Conservation (phyloP, 225 moss, liverwort and hornwort species). For the Marchantia polymorpha region DNA sequence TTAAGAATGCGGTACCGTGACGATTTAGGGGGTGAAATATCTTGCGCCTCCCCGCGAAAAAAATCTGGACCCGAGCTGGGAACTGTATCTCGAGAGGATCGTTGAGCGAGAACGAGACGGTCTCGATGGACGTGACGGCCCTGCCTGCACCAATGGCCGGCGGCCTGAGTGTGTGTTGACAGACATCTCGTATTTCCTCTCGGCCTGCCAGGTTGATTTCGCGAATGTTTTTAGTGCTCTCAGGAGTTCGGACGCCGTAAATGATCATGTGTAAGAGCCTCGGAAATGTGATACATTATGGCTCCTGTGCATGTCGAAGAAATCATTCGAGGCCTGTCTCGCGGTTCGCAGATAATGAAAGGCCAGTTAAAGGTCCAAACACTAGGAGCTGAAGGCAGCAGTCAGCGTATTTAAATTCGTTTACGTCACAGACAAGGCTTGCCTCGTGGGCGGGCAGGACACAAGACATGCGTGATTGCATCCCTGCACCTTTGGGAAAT, state of each 20-base stretch:
- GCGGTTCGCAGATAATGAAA: too few relatives aligned
- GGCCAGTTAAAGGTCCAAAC: not conserved
- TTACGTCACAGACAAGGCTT: not conserved
- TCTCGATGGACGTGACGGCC: not conserved
- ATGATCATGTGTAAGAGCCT: not conserved
- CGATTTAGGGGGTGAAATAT: not conserved
- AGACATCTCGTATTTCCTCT: not conserved
- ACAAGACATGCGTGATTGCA: not conserved
- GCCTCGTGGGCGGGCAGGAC: not conserved
- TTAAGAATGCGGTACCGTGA: not conserved
- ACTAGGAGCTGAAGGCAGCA: not conserved
- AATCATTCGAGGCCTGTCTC: too few relatives aligned
- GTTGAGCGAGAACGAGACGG: too few relatives aligned
- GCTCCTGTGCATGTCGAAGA: too few relatives aligned
- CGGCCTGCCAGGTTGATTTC: not conserved
- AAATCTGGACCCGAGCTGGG: too few relatives aligned
- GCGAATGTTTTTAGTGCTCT: not conserved
- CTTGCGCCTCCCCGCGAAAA: not conserved
- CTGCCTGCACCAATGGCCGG: not conserved
- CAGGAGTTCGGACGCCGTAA: not conserved
- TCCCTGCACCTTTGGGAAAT: not conserved
- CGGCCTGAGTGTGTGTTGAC: not conserved
- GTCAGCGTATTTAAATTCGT: not conserved
- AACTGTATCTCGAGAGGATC: too few relatives aligned
- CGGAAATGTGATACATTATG: not conserved